A percentile compares a stretch with the other conserved stretches of the same genome.
Conservation (phyloP, 2,329 filamentous ascomycete genomes). For the Cytospora schulzeri region DNA sequence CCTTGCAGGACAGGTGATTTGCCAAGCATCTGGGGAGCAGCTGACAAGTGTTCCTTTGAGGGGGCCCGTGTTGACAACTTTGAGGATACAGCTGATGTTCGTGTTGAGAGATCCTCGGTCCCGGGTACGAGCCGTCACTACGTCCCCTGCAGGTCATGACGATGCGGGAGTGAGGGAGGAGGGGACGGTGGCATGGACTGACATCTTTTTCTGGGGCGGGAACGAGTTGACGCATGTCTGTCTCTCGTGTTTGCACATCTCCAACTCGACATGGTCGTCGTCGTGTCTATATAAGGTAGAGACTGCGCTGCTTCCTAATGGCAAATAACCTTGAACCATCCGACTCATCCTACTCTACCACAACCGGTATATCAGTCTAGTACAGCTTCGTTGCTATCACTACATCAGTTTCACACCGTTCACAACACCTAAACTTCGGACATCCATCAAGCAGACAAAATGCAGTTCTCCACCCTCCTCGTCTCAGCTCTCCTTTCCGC, state of each 20-base stretch:
- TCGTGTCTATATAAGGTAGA: conserved; percentile 14
- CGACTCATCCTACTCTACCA: conserved; percentile 4
- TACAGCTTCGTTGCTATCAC: background rate
- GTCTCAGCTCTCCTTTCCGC: conserved; percentile 34
- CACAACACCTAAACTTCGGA: background rate
- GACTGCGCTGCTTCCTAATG: conserved; percentile 1
- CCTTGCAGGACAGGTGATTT: conserved; percentile 11
- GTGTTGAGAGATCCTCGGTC: conserved; percentile 3
- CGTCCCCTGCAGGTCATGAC: background rate
- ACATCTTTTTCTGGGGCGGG: background rate
- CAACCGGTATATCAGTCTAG: background rate
- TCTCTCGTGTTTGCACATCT: background rate
- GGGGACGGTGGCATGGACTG: conserved; percentile 10
- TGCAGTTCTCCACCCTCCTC: conserved; percentile 40
- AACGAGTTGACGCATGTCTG: conserved; percentile 14
- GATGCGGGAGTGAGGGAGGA: conserved; percentile 1
- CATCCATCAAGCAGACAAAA: conserved; percentile 30
- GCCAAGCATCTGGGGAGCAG: conserved; percentile 7
- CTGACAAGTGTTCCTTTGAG: conserved; percentile 9
- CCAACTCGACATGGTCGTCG: background rate
- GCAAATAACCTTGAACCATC: background rate
- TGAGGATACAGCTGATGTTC: background rate
- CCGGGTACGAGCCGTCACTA: conserved; percentile 20
- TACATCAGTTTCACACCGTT: background rate
- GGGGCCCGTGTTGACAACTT: conserved; percentile 9